Evolutionary conservation across 1,284 basidiomycete species (phyloP).

Genomic region (Cutaneotrichosporon sp.): DNA sequence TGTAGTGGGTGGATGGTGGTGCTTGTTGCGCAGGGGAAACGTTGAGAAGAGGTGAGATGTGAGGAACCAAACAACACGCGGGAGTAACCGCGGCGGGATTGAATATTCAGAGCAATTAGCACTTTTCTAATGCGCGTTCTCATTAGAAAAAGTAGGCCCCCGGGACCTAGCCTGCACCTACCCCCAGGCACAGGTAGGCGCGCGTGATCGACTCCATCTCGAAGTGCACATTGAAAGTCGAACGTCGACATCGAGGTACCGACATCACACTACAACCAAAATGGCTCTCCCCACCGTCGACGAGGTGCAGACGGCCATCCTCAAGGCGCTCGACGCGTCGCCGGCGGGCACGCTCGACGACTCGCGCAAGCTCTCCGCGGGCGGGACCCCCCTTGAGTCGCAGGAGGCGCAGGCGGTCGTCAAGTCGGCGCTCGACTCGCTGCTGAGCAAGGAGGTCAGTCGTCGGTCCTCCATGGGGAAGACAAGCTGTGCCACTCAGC

Average conservation of each 20-base stretch:
- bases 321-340: constrained; percentile 66
- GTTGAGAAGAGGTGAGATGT: too few species aligned
- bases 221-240: neutral
- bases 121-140: neutral
- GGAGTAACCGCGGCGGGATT: too few species aligned
- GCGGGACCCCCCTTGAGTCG: constrained; percentile 47
- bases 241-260: neutral
- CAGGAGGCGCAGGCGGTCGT: constrained; percentile 79
- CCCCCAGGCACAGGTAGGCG: neutral
- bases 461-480: too few species aligned
- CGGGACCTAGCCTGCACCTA: too few species aligned
- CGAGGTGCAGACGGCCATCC: constrained; percentile 72
- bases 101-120: neutral
- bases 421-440: constrained; percentile 83
- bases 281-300: constrained; percentile 55
- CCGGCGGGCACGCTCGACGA: constrained; percentile 65
- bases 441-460: constrained; percentile 78
- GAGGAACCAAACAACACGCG: constrained; percentile 20
- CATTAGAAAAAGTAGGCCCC: too few species aligned
- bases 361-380: constrained; percentile 67
- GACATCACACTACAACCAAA: constrained; percentile 12
- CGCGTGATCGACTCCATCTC: neutral
- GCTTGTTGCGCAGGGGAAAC: too few species aligned
- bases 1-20: neutral
- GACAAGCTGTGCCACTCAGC: too few species aligned